Conservation (phyloP, 2,329 filamentous ascomycete genomes). For the Furcasterigmium sp. region DNA sequence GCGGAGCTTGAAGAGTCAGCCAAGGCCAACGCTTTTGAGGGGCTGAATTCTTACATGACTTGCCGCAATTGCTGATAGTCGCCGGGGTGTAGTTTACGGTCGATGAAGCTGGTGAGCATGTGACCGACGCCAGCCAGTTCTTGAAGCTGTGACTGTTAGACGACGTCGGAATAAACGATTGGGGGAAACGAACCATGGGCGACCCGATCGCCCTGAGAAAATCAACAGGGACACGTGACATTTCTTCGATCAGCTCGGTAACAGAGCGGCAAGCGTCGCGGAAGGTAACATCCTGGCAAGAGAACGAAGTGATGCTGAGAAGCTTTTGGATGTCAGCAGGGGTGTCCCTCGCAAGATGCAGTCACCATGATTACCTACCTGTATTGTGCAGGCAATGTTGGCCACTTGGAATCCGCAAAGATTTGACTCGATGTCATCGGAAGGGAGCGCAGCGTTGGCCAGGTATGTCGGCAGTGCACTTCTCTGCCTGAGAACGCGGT, state of each 20-base stretch:
- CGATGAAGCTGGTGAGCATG: constrained; percentile 12
- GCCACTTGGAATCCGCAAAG: constrained; percentile 28
- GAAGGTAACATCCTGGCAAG: constrained; percentile 10
- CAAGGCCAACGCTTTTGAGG: constrained; percentile 11
- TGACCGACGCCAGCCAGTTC: constrained; percentile 12
- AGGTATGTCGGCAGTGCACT: constrained; percentile 6
- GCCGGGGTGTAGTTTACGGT: constrained; percentile 6
- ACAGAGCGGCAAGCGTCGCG: constrained; percentile 10
- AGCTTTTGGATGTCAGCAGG: constrained; percentile 6
- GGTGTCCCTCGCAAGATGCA: no score
- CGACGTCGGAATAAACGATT: not conserved
- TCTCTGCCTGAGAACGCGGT: constrained; percentile 6
- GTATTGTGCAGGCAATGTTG: constrained; percentile 27
- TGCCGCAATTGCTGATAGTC: constrained; percentile 10
- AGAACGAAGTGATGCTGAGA: constrained; percentile 10
- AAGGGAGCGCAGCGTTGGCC: constrained; percentile 4
- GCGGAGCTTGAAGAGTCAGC: constrained; percentile 7
- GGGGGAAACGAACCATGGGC: constrained; percentile 7
- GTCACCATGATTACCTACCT: no score
- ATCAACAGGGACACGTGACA: constrained; percentile 8
- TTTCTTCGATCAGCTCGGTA: constrained; percentile 9
- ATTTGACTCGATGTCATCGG: constrained; percentile 16
- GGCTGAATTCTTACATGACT: constrained; percentile 9
- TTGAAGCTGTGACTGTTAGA: constrained; percentile 7
- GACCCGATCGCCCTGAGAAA: constrained; percentile 12